A percentile compares a stretch with the other conserved stretches of the same genome.
Evolutionary conservation across 352 stramenopile genomes (phyloP).

Genomic region (Phytopythium boreale): DNA sequence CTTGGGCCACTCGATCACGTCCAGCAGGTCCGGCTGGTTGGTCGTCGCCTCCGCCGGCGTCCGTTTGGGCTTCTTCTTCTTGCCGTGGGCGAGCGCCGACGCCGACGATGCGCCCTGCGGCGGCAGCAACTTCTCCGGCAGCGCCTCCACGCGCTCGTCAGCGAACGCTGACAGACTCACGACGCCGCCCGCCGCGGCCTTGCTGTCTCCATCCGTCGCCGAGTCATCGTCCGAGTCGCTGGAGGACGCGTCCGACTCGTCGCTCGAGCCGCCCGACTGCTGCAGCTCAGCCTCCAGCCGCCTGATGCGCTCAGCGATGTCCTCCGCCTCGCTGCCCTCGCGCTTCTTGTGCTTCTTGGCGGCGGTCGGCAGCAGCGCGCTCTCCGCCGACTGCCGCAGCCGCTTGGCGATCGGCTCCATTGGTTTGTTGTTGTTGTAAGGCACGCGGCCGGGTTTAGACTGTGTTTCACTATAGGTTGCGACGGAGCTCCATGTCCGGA

Average conservation of each 20-base stretch:
- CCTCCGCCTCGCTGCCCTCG: conserved; percentile 25
- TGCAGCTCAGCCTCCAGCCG: conserved; percentile 70
- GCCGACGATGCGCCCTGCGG: conserved; percentile 23
- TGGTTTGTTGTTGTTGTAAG: no score
- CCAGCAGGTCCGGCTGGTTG: conserved; percentile 30
- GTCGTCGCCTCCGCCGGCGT: conserved; percentile 25
- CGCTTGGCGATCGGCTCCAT: conserved; percentile 85
- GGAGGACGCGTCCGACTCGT: no score
- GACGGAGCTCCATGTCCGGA: neutral
- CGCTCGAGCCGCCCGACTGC: conserved; percentile 9
- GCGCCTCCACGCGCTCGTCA: conserved; percentile 53
- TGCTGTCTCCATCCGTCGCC: neutral
- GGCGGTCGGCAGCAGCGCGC: conserved; percentile 26
- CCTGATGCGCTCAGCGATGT: conserved; percentile 67
- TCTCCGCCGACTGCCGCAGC: conserved; percentile 74
- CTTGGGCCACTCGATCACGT: conserved; percentile 59
- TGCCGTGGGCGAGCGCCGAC: conserved; percentile 13
- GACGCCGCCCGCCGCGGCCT: no score
- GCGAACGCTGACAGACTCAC: conserved; percentile 71
- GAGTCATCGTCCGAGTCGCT: conserved; percentile 24
- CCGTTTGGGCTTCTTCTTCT: conserved; percentile 45
- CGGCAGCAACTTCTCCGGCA: conserved; percentile 58
- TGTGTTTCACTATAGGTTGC: neutral
- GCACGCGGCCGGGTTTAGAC: neutral
- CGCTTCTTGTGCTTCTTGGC: conserved; percentile 12